phyloP scores from a whole-genome alignment of 2,329 filamentous ascomycete species.

The Huntiella moniliformis region DNA sequence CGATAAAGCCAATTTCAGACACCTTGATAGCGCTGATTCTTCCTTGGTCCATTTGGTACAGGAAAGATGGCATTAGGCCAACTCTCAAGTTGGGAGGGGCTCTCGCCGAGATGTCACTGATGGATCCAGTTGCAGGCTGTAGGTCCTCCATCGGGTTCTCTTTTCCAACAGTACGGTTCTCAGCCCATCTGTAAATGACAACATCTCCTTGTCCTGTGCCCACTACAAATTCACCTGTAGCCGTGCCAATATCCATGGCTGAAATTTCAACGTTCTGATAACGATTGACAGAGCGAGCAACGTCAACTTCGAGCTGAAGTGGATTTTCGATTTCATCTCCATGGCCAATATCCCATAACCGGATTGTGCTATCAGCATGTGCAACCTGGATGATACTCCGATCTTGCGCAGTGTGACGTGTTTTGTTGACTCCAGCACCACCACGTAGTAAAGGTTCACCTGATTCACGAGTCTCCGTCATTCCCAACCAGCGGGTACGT shows the following conservation, averaged over 20 bases:
- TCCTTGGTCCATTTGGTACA: constrained; percentile 39
- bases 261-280: constrained; percentile 59
- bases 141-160: constrained; percentile 28
- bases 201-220: constrained; percentile 73
- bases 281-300: constrained; percentile 65
- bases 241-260: constrained; percentile 60
- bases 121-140: constrained; percentile 43
- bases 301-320: constrained; percentile 63
- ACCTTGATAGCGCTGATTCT: constrained; percentile 61
- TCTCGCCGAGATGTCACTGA: constrained; percentile 57
- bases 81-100: constrained; percentile 57
- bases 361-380: constrained; percentile 79
- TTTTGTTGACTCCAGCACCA: constrained; percentile 51
- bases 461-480: constrained; percentile 66
- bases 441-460: constrained; percentile 65
- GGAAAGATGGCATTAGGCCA: constrained; percentile 58
- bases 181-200: constrained; percentile 73
- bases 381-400: constrained; percentile 72
- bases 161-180: constrained; percentile 52
- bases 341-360: constrained; percentile 83
- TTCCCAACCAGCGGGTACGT: constrained; percentile 68
- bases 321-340: constrained; percentile 86
- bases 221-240: constrained; percentile 66
- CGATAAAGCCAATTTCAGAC: constrained; percentile 87
- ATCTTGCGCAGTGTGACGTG: constrained; percentile 59